Percentiles rank a stretch among this genome's conserved stretches.
Conservation (phyloP, 768 basidiomycete species). For the Sarcodon aspratus region DNA sequence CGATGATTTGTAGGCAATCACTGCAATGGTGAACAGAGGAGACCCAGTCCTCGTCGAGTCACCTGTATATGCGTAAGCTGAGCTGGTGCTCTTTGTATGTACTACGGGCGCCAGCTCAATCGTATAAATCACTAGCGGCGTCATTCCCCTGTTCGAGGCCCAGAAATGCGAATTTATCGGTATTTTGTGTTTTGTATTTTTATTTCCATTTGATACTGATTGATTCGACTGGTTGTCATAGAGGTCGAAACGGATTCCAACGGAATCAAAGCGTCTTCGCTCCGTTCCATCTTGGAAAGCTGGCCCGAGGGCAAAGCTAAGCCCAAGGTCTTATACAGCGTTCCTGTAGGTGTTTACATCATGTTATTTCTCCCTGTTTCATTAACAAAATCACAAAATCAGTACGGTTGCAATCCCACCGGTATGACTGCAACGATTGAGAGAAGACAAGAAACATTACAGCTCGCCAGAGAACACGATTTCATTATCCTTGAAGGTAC, state of each 20-base stretch:
- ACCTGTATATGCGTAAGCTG: slow-evolving; percentile 62
- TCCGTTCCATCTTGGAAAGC: slow-evolving; percentile 55
- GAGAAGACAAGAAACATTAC: slow-evolving; percentile 61
- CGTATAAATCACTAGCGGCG: slow-evolving; percentile 33
- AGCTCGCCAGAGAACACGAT: slow-evolving; percentile 64
- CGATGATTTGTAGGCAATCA: slow-evolving; percentile 41
- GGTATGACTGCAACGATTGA: slow-evolving; percentile 67
- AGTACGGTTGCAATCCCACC: slow-evolving; percentile 87
- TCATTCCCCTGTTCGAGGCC: slow-evolving; percentile 51
- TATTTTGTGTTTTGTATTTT: slow-evolving; percentile 13
- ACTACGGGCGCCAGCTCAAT: not conserved
- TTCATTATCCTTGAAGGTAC: slow-evolving; percentile 82
- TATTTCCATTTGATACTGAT: not conserved
- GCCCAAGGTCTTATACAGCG: slow-evolving; percentile 77
- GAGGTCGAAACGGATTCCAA: slow-evolving; percentile 72
- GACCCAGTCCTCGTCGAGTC: slow-evolving; percentile 80
- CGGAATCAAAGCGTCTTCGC: slow-evolving; percentile 51
- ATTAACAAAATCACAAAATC: not conserved
- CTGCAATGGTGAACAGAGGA: slow-evolving; percentile 67
- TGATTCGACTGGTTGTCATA: slow-evolving; percentile 14
- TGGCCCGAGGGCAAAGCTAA: slow-evolving; percentile 71
- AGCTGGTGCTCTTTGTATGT: slow-evolving; percentile 1
- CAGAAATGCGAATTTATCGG: slow-evolving; percentile 50
- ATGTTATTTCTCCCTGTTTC: not conserved
- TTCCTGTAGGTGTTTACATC: slow-evolving; percentile 36